Percentiles rank a stretch among this genome's conserved stretches.
Conservation (phyloP, 2,329 filamentous ascomycete genomes). For the Colletotrichum tamarilloi region DNA sequence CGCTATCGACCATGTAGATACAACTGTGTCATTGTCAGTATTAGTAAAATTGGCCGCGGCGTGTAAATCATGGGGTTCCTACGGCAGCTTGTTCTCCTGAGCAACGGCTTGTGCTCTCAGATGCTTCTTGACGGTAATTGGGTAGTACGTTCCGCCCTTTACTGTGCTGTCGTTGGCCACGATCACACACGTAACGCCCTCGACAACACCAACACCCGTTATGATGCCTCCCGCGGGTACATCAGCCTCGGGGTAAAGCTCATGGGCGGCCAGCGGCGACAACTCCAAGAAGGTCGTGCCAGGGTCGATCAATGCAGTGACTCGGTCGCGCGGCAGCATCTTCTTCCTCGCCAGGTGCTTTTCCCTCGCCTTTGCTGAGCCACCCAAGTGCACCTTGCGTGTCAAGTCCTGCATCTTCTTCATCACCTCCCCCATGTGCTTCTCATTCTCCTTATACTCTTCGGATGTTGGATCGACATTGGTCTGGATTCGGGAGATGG, state of each 20-base stretch:
- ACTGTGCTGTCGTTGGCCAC: slow-evolving; percentile 97
- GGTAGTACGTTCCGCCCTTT: slow-evolving; percentile 97
- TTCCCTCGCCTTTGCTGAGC: slow-evolving; percentile 82
- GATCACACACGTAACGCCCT: slow-evolving; percentile 91
- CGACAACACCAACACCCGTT: slow-evolving; percentile 89
- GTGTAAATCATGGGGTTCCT: slow-evolving; percentile 41
- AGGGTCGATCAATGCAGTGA: slow-evolving; percentile 88
- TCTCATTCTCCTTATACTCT: slow-evolving; percentile 84
- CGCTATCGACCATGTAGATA: slow-evolving; percentile 96
- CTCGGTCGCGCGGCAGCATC: slow-evolving; percentile 92
- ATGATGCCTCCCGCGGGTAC: slow-evolving; percentile 93
- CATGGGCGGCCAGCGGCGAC: slow-evolving; percentile 89
- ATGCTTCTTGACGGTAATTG: slow-evolving; percentile 98
- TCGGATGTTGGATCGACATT: slow-evolving; percentile 80
- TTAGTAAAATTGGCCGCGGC: not conserved
- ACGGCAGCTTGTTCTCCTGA: slow-evolving; percentile 83
- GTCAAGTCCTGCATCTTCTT: slow-evolving; percentile 77
- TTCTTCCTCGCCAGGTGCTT: slow-evolving; percentile 91
- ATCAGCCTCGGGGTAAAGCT: slow-evolving; percentile 87
- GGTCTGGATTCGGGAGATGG: slow-evolving; percentile 83
- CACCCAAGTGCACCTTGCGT: slow-evolving; percentile 77
- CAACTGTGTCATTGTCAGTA: slow-evolving; percentile 61
- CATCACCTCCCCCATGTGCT: slow-evolving; percentile 80
- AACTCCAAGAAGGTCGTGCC: slow-evolving; percentile 93
- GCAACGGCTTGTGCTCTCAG: slow-evolving; percentile 91